Percentiles rank a stretch among this genome's conserved stretches.
These are phyloP conservation scores for Cryptomeria japonica DNA, from an alignment of 75 land plant genomes.

Conservation along the genomic window DNA sequence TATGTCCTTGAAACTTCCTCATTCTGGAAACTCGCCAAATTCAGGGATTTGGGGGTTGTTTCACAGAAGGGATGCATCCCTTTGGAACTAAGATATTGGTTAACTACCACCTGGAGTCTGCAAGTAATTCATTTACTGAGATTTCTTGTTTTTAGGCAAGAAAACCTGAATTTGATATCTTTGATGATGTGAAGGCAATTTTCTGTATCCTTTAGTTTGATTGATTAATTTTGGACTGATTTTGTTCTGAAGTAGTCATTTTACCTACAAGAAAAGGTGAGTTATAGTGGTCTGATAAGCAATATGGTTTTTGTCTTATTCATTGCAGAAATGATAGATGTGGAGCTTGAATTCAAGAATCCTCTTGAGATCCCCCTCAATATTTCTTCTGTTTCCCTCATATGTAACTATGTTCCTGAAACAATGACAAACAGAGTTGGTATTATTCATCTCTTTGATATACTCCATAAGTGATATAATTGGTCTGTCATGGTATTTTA, in stretches of 20 bases:
- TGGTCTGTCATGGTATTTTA: neutral
- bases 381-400: conserved; percentile 62
- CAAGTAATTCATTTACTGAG: neutral
- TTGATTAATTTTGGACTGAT: neutral
- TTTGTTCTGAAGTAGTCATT: neutral
- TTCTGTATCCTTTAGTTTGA: neutral
- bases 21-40: no score
- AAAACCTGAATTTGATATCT: neutral
- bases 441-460: conserved; percentile 14
- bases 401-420: conserved; percentile 61
- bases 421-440: conserved; percentile 28
- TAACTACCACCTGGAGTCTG: neutral
- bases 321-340: conserved; percentile 74
- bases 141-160: neutral
- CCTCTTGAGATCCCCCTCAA: conserved; percentile 87
- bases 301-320: neutral
- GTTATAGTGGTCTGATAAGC: neutral
- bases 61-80: neutral
- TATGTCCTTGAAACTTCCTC: no score
- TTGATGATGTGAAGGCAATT: neutral
- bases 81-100: neutral
- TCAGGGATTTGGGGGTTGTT: neutral
- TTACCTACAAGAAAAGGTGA: neutral
- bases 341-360: conserved; percentile 77
- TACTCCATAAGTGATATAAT: neutral